These are phyloP conservation scores for Cucurbita pepo DNA, from an alignment of 306 rosid genomes.

Conservation along the genomic window DNA sequence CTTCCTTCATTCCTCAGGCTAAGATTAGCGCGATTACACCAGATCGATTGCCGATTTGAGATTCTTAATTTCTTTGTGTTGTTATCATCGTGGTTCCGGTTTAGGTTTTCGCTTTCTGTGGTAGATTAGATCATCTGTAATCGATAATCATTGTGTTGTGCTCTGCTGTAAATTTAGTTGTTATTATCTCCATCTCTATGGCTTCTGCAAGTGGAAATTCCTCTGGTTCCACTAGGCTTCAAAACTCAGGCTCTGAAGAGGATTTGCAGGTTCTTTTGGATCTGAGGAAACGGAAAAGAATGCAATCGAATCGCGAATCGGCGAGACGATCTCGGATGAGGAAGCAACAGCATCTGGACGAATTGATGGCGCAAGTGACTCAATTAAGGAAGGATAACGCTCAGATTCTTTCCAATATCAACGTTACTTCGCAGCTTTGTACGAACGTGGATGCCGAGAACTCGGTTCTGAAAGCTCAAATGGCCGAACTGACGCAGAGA, in stretches of 20 bases:
- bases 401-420: slow-evolving; percentile 24
- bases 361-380: slow-evolving; percentile 24
- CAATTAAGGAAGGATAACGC: slow-evolving; percentile 31
- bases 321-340: slow-evolving; percentile 68
- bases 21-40: neutral
- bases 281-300: slow-evolving; percentile 59
- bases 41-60: neutral
- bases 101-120: neutral
- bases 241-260: slow-evolving; percentile 47
- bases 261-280: slow-evolving; percentile 41
- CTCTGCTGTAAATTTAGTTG: neutral
- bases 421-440: slow-evolving; percentile 31
- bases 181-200: slow-evolving; percentile 14
- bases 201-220: slow-evolving; percentile 62
- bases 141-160: slow-evolving; percentile 13
- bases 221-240: slow-evolving; percentile 20
- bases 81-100: neutral
- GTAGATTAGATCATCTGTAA: neutral
- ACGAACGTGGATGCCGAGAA: slow-evolving; percentile 46
- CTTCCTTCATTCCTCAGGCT: neutral
- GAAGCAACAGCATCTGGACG: slow-evolving; percentile 64
- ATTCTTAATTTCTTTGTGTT: neutral
- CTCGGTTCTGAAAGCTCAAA: slow-evolving; percentile 46
- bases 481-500: slow-evolving; percentile 50
- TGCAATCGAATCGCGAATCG: slow-evolving; percentile 72